Evolutionary conservation across 495 filamentous ascomycete genomes (phyloP).

Genomic region (Aspergillus panamensis): DNA sequence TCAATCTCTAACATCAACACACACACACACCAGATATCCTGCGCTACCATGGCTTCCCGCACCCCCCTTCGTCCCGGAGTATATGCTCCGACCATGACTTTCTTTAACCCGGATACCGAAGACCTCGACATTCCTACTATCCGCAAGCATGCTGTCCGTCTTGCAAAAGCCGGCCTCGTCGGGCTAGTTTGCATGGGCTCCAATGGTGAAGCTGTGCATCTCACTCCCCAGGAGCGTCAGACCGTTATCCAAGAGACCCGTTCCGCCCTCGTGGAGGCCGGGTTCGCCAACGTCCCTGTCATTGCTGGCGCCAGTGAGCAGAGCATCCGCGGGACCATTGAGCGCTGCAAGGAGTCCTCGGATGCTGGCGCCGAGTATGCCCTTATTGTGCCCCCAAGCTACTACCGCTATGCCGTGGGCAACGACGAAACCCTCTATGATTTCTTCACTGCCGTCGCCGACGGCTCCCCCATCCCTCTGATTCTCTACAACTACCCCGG

Average conservation of each 20-base stretch:
- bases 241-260: constrained; percentile 76
- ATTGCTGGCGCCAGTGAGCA: constrained; percentile 79
- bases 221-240: constrained; percentile 68
- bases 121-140: constrained; percentile 77
- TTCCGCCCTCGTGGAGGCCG: constrained; percentile 77
- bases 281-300: constrained; percentile 70
- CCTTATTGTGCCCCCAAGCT: constrained; percentile 75
- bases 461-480: constrained; percentile 70
- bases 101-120: constrained; percentile 79
- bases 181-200: constrained; percentile 87
- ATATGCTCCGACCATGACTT: constrained; percentile 88
- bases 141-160: constrained; percentile 73
- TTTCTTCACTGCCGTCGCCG: constrained; percentile 74
- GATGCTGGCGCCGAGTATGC: constrained; percentile 74
- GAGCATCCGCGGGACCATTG: constrained; percentile 71
- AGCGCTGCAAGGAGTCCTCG: constrained; percentile 65
- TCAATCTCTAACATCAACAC: neutral
- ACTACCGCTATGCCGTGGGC: constrained; percentile 71
- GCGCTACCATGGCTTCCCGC: constrained; percentile 16
- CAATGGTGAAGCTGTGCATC: constrained; percentile 84
- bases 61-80: constrained; percentile 77
- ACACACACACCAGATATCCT: neutral
- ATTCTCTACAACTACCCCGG: constrained; percentile 91
- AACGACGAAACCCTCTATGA: constrained; percentile 73
- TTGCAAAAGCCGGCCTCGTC: constrained; percentile 76